phyloP scores from a whole-genome alignment of 2,329 filamentous ascomycete species.

The Cephalotrichum gorgonifer region DNA sequence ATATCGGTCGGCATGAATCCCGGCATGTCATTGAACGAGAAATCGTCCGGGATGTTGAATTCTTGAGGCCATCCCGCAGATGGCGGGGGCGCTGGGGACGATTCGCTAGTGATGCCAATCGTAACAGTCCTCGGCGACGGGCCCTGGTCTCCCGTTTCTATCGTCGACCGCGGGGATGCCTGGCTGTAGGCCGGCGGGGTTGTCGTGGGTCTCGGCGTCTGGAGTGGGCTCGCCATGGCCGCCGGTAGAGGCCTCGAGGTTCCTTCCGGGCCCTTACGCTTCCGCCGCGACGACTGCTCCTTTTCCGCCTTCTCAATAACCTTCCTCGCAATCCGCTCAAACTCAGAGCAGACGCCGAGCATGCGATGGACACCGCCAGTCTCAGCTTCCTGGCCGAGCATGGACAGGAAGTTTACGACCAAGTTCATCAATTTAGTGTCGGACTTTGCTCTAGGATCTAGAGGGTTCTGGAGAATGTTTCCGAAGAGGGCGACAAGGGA shows the following conservation, averaged over 20 bases:
- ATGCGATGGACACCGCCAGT: constrained; percentile 89
- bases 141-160: not conserved
- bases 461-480: constrained; percentile 90
- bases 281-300: constrained; percentile 68
- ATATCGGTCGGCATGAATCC: constrained; percentile 26
- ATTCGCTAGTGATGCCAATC: constrained; percentile 21
- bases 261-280: constrained; percentile 64
- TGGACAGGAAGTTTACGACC: constrained; percentile 85
- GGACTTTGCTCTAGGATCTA: constrained; percentile 76
- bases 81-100: constrained; percentile 33
- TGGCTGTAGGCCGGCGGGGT: constrained; percentile 13
- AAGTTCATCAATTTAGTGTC: constrained; percentile 87
- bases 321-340: constrained; percentile 83
- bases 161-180: constrained; percentile 17
- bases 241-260: constrained; percentile 7
- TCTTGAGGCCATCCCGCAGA: constrained; percentile 38
- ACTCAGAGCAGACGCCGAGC: constrained; percentile 90
- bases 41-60: constrained; percentile 27
- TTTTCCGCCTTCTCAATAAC: constrained; percentile 88
- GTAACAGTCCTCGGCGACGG: constrained; percentile 14
- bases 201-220: constrained; percentile 18
- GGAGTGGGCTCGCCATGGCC: constrained; percentile 15
- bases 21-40: constrained; percentile 33
- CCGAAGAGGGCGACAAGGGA: constrained; percentile 91
- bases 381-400: constrained; percentile 78